A percentile compares a stretch with the other conserved stretches of the same genome.
These are phyloP conservation scores for Hamigera avellanea DNA, from an alignment of 495 filamentous ascomycete genomes.

Conservation along the genomic window DNA sequence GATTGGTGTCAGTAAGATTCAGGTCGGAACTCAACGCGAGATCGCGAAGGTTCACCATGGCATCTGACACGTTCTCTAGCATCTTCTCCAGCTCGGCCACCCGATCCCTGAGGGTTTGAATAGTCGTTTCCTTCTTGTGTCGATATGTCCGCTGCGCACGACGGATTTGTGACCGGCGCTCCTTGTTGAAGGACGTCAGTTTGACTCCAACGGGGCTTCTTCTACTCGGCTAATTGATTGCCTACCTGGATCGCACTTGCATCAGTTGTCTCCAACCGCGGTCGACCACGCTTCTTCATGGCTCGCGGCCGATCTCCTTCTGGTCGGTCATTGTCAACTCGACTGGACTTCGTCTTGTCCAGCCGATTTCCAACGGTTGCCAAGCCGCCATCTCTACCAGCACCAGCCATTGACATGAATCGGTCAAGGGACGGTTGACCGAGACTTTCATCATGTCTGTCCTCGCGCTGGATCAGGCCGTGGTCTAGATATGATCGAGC, in stretches of 20 bases:
- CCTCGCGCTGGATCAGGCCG: neutral
- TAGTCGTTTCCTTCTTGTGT: constrained; percentile 69
- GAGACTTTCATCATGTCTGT: neutral
- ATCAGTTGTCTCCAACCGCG: constrained; percentile 14
- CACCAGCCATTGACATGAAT: constrained; percentile 4
- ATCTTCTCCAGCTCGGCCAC: constrained; percentile 50
- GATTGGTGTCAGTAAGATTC: neutral
- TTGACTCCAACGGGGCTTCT: neutral
- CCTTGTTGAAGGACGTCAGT: too few species aligned
- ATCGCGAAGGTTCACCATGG: neutral
- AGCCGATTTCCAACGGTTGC: neutral
- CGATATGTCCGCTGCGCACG: constrained; percentile 75
- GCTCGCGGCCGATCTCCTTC: constrained; percentile 5
- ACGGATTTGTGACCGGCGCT: constrained; percentile 67
- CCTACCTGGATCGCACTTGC: constrained; percentile 16
- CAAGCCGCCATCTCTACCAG: constrained; percentile 1
- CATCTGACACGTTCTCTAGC: constrained; percentile 19
- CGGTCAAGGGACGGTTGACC: neutral
- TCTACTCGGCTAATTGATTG: neutral
- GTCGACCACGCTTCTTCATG: constrained; percentile 15
- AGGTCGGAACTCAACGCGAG: neutral
- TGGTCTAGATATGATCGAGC: constrained; percentile 12
- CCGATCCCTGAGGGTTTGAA: constrained; percentile 50
- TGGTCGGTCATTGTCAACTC: constrained; percentile 1
- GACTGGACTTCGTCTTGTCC: constrained; percentile 4